phyloP scores from a whole-genome alignment of 495 filamentous ascomycete species.

The Aspergillus coremiiformis region DNA sequence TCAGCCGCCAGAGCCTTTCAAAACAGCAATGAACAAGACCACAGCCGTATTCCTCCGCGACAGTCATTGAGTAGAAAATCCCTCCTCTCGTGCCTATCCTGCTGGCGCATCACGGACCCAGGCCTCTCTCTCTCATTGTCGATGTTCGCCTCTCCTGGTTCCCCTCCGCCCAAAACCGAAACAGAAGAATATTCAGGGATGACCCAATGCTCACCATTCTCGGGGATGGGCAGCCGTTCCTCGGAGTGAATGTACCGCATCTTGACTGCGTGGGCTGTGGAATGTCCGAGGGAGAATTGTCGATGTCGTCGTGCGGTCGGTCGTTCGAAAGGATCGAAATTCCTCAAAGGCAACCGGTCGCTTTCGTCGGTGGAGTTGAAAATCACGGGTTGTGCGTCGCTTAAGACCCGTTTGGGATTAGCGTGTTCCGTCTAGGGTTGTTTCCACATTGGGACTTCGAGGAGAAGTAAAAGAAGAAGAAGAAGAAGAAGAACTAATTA shows the following conservation, averaged over 20 bases:
- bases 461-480: too few relatives aligned
- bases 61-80: background rate
- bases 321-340: constrained; percentile 41
- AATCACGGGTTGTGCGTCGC: constrained; percentile 47
- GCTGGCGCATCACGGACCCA: constrained; percentile 4
- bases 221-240: constrained; percentile 88
- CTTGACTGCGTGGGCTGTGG: constrained; percentile 50
- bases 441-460: too few relatives aligned
- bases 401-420: constrained; percentile 35
- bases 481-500: too few relatives aligned
- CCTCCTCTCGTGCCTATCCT: background rate
- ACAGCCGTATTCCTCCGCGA: background rate
- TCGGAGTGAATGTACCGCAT: constrained; percentile 98
- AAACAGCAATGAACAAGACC: constrained; percentile 5
- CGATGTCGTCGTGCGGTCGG: constrained; percentile 38
- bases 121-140: constrained; percentile 1
- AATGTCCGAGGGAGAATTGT: constrained; percentile 43
- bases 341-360: constrained; percentile 26
- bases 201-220: constrained; percentile 71
- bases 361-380: constrained; percentile 42
- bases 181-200: constrained; percentile 11
- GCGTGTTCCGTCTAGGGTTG: constrained; percentile 35
- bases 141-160: background rate
- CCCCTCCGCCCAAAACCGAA: background rate
- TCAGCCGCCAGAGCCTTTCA: constrained; percentile 19